Base-by-base conservation (phyloP, 805 yeast species). In the Jamesozyma hellenica region DNA sequence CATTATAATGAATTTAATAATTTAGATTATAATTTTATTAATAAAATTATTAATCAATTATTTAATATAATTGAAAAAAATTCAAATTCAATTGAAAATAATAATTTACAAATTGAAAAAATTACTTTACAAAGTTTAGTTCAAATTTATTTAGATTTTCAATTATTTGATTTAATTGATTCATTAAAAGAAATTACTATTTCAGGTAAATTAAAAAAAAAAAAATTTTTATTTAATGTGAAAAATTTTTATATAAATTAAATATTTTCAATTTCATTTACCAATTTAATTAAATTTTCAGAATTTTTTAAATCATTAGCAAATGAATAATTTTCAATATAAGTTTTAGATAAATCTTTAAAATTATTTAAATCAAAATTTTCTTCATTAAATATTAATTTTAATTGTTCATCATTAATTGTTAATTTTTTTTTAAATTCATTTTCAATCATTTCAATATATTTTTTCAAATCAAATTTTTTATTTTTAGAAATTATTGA, bases 141-240 rank as follows among this genome's bases (percentile, higher is more conserved):
- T 11, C 51, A 45, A 19, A 43, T 57, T 13, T 47, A 38, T 23
- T 19, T 56, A 8, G 52, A 52, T 23, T 42, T 44, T 21, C 44
- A 39, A 9, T 41, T 43, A 19, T 21, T 36, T 6, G 34, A 31
- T 17, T 18, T 18, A 7, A 31, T 31, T 16, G 23, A 31, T 12
- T 15, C 12, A 5, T 4, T 17, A 31, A 31, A 17, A 4, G 18
- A 31, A 16, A 31, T 13, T 3, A 16, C 15, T 8, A 31, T 29
- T 15, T n/a, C 7, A n/a, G 17, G 17, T 16, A 17, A 13, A 4
- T 14, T 19, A 10, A 29, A 36, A 15, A 21, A 28, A 28, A 11
- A 29, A n/a, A n/a, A n/a, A n/a, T n/a, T n/a, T 9, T 14, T 35
- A 19, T 9, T 18, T 19, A 25, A 14, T 30, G 29, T 23, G 10